Evolutionary conservation across 73 alveolate genomes (phyloP).

Genomic region (Paramecium biaurelia): DNA sequence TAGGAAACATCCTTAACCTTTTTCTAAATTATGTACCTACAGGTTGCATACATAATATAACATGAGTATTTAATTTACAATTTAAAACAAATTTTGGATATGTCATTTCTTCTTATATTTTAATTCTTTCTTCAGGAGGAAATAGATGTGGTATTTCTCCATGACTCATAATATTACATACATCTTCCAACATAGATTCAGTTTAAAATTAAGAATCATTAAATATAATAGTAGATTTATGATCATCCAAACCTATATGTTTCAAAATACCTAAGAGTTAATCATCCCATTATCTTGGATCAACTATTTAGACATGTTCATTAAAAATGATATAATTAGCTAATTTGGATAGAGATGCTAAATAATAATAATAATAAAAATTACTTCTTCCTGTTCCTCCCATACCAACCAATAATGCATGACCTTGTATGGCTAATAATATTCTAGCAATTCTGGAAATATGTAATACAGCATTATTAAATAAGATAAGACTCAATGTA

Average conservation of each 20-base stretch:
- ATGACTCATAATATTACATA: conserved; percentile 54
- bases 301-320: not conserved
- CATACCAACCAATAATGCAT: conserved; percentile 81
- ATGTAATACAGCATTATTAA: conserved; percentile 79
- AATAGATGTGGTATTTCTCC: conserved; percentile 65
- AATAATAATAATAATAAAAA: not conserved
- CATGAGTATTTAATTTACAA: conserved; percentile 64
- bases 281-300: conserved; percentile 44
- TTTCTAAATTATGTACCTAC: conserved; percentile 68
- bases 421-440: conserved; percentile 78
- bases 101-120: conserved; percentile 63
- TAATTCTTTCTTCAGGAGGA: conserved; percentile 62
- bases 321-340: conserved; percentile 72
- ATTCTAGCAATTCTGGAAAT: conserved; percentile 77
- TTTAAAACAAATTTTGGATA: conserved; percentile 59
- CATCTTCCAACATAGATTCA: conserved; percentile 60
- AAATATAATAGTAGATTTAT: not conserved
- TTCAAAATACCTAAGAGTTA: not conserved
- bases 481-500: conserved; percentile 70
- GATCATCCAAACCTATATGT: conserved; percentile 7
- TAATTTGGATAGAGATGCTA: conserved; percentile 68
- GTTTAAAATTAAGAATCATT: not conserved
- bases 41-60: conserved; percentile 71
- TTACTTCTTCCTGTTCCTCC: conserved; percentile 80
- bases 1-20: conserved; percentile 69